Evolutionary conservation across 108 stramenopile species (phyloP), one percentile per base, ranked within the genome.

Genomic region (Conticribra guillardii): DNA sequence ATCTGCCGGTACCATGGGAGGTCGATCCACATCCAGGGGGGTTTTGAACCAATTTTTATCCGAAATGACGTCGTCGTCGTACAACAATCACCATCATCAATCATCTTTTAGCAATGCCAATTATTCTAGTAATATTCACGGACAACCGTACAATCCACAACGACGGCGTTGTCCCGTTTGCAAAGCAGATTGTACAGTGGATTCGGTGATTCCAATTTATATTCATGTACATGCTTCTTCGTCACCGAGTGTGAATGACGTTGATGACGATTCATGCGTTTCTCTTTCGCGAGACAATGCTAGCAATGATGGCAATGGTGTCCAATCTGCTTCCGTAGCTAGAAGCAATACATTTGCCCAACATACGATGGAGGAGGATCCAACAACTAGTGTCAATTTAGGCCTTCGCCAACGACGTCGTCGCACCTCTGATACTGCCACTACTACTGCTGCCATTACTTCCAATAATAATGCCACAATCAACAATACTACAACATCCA

Each of bases 91-190:
- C n/a, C n/a, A 58, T 60, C 41, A 21, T 44, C 16, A 32, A 56
- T 24, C 52, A n/a, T 14, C 11, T 1, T 34, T 27, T 37, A 14
- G 27, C 19, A 65, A 65, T 65, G 33, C 33, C 3, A 65, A 66
- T 69, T 45, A 68, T 44, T 60, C 70, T 37, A 64, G 22, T 19
- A 55, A 62, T 52, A 46, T 57, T 2, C 18, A 41, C 18, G 54
- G 76, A 14, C 29, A 44, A 17, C 19, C 30, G 15, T 64, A 55
- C 9, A 71, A 82, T 53, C 47, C 46, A 21, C 66, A 54, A 37
- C 81, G 89, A 31, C 55, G 93, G 44, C 64, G 81, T 29, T 95
- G 93, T 77, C 93, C 93, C 14, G 89, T 95, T 3, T 95, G 93
- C 67, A 95, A 95, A 56, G 64, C 88, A 28, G 69, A 63, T 26